Evolutionary conservation across 495 filamentous ascomycete species (phyloP), one percentile per base, ranked within the genome.

Genomic region (Trichoderma orchidacearum): DNA sequence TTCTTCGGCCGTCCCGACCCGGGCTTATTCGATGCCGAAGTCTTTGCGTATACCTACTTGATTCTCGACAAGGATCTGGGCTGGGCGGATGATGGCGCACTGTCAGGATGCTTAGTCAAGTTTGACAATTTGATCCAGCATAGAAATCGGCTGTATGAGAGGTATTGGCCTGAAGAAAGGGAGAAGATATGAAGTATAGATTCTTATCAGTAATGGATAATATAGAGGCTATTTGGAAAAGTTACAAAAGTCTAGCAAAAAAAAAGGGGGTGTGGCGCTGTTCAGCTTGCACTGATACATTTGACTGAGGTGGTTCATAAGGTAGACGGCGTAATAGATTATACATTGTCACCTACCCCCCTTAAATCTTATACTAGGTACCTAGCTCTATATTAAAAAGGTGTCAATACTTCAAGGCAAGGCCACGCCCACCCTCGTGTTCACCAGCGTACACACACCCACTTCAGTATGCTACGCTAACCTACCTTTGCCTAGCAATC

Each of bases 41-140:
- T 96, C 23, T 97, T 95, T 72, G 85, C 87, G 25, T 98, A 95
- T 68, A 90, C 88, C n/a, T 79, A 92, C 66, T 66, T 95, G 18
- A 75, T 96, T 30, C 64, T 94, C 58, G 79, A 85, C 59, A 71
- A 79, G 8, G 61, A 59, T 3, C 65, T 85, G 61, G 76, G 69
- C 3, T 89, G 84, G 86, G 75, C 72, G 58, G 57, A 63, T 41
- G 59, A n/a, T 31, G 45, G 54, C 7, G 8, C 41, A 23, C 57
- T 64, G 29, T 48, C 30, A 8, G 59, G 62, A 0, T 59, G 60
- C 51, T 36, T 63, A 52, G 52, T 45, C 11, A 71, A 74, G 30
- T 67, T 64, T 30, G 58, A 61, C 1, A 66, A 67, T 58, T 59
- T 75, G 29, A 60, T 66, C 21, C 32, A 53, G 12, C 72, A 75